These are phyloP conservation scores for Fragaria iinumae DNA, from an alignment of 306 rosid species.

Conservation along the genomic window DNA sequence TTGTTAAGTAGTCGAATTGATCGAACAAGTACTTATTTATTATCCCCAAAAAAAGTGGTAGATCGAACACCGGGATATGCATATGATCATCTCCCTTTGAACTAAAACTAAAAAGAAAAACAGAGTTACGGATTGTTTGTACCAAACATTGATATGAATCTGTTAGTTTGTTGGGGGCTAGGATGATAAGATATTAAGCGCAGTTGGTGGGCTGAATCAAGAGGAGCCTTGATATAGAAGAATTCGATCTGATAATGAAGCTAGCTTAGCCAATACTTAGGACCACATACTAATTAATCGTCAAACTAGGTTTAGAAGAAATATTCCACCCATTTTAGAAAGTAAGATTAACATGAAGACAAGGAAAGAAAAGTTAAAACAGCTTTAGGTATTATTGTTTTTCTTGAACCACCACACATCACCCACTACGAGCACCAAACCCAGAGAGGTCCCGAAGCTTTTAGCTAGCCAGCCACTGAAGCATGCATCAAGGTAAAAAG, in stretches of 20 bases:
- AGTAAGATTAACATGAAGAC: background rate
- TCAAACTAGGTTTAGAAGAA: background rate
- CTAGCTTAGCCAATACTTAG: background rate
- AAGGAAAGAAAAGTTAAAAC: background rate
- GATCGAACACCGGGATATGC: background rate
- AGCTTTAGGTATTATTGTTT: background rate
- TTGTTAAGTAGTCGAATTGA: background rate
- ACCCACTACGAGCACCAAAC: slow-evolving; percentile 5
- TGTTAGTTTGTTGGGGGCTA: background rate
- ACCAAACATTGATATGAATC: slow-evolving; percentile 4
- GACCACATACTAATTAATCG: slow-evolving; percentile 1
- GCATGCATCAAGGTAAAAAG: slow-evolving; percentile 1
- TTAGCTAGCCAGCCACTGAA: background rate
- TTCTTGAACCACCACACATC: background rate
- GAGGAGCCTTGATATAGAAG: background rate
- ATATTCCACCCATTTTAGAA: background rate
- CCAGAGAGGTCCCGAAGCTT: slow-evolving; percentile 2
- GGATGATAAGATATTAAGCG: background rate
- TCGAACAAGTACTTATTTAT: too few species aligned
- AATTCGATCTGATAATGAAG: background rate
- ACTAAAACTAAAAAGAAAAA: background rate
- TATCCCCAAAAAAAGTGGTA: background rate
- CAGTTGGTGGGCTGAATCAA: background rate
- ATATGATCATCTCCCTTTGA: background rate
- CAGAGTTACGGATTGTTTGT: background rate